Evolutionary conservation across 345 rosid genomes (phyloP), one percentile per base, ranked within the genome.

Genomic region (Odontarrhena argentea): DNA sequence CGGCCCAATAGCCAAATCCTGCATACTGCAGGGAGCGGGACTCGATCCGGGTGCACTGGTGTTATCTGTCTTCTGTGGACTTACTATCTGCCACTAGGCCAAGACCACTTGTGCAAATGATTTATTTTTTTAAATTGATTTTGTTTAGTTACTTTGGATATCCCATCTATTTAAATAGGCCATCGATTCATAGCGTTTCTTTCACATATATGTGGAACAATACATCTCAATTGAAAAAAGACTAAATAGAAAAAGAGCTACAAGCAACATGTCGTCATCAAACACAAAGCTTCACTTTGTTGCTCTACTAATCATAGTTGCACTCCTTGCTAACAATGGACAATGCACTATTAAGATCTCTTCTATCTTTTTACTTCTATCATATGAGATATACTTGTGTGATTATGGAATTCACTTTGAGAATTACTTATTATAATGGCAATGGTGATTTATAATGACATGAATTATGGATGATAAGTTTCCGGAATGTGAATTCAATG

Each of bases 401-500:
- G 54, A 55, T 55, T 22, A 56, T 37, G 15, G 1, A 5, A 57
- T 41, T 40, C 49, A 26, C 12, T 11, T 41, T 42, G n/a, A 41
- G 42, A 60, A 3, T 30, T 43, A 14, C 9, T 26, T 26, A 59
- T 32, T 7, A 15, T 42, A 34, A 38, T 14, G 22, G 7, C 25
- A 36, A 14, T 15, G 28, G n/a, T 18, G 11, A 13, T 13, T 4
- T 38, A 30, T 68, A 52, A 40, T 59, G 10, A 47, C 50, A 69
- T 61, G 74, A 43, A 6, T 25, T 1, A 69, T 60, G 74, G 55
- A 69, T 51, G 67, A 69, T 34, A 9, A 3, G 18, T 60, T 60
- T 32, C 54, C 54, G 60, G 22, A 32, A 42, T 69, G 74, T 34
- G 67, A 69, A 51, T 69, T 69, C 9, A 69, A 60, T 60, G 67